phyloP scores from a whole-genome alignment of 1,139 yeast species.

The Yamadazyma songkhlaensis region DNA sequence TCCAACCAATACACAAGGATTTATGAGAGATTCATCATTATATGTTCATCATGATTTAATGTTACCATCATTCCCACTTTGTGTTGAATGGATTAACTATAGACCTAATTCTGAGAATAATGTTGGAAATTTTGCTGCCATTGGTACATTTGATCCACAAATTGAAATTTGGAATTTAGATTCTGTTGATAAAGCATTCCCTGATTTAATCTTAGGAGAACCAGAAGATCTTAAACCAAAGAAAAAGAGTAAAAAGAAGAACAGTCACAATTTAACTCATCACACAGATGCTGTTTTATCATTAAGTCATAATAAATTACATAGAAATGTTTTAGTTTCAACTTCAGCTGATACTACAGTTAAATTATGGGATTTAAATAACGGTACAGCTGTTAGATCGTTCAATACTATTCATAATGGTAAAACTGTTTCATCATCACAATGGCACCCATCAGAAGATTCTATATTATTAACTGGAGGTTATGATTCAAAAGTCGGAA shows the following conservation, averaged over 20 bases:
- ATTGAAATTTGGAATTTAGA: constrained; percentile 97
- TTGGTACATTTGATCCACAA: constrained; percentile 96
- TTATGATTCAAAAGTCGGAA: constrained; percentile 77
- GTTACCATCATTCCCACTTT: constrained; percentile 95
- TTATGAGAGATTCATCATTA: constrained; percentile 67
- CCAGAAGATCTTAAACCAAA: constrained; percentile 48
- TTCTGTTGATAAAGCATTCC: constrained; percentile 89
- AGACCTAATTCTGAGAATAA: constrained; percentile 47
- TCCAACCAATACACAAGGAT: constrained; percentile 63
- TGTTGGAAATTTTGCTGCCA: constrained; percentile 88
- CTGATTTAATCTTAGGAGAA: constrained; percentile 89
- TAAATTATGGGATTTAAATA: constrained; percentile 88
- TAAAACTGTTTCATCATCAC: constrained; percentile 81
- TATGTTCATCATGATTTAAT: constrained; percentile 96
- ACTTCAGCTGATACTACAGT: constrained; percentile 95
- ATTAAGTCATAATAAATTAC: constrained; percentile 74
- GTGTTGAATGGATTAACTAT: constrained; percentile 92
- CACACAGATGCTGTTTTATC: constrained; percentile 95
- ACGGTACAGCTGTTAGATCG: constrained; percentile 73
- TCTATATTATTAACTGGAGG: constrained; percentile 88
- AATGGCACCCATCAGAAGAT: constrained; percentile 81
- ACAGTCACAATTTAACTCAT: constrained; percentile 63
- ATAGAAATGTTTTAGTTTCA: constrained; percentile 85
- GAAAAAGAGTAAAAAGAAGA: constrained; percentile 53
- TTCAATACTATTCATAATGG: constrained; percentile 55